These are phyloP conservation scores for Metschnikowia cubensis DNA, from an alignment of 805 yeast species.

Conservation along the genomic window DNA sequence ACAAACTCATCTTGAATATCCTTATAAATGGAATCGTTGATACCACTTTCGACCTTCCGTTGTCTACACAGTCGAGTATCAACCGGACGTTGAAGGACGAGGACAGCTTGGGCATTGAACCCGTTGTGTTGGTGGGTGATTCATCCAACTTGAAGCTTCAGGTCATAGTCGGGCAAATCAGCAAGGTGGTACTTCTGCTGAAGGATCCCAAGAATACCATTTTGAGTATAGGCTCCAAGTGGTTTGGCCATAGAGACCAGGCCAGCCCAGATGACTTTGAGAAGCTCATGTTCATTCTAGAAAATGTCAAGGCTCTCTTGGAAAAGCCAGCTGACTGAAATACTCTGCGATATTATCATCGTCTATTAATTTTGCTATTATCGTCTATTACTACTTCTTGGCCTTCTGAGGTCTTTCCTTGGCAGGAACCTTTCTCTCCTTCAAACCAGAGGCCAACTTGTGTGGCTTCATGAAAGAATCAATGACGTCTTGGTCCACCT, in stretches of 20 bases:
- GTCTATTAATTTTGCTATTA: not conserved
- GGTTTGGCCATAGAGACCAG: conserved; percentile 40
- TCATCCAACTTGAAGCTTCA: conserved; percentile 44
- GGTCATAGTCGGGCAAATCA: conserved; percentile 48
- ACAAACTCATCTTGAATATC: conserved; percentile 37
- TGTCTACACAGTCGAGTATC: conserved; percentile 19
- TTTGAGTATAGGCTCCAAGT: conserved; percentile 43
- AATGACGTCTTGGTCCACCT: conserved; percentile 58
- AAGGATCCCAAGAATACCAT: conserved; percentile 36
- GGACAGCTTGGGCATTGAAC: conserved; percentile 37
- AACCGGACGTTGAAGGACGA: conserved; percentile 12
- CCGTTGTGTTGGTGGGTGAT: conserved; percentile 45
- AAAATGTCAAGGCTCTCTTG: conserved; percentile 15
- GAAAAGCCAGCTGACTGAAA: not conserved
- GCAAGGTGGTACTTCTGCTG: conserved; percentile 33
- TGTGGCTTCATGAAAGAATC: conserved; percentile 81
- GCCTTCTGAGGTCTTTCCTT: conserved; percentile 47
- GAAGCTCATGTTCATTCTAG: conserved; percentile 42
- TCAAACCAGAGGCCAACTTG: conserved; percentile 67
- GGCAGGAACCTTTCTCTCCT: conserved; percentile 68
- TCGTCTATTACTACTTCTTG: conserved; percentile 24
- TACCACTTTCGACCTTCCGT: conserved; percentile 43
- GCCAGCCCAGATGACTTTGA: conserved; percentile 38
- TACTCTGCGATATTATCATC: not conserved
- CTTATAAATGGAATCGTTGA: conserved; percentile 46